These are phyloP conservation scores for Nemania sp. DNA, from an alignment of 2,329 filamentous ascomycete species.

Conservation along the genomic window DNA sequence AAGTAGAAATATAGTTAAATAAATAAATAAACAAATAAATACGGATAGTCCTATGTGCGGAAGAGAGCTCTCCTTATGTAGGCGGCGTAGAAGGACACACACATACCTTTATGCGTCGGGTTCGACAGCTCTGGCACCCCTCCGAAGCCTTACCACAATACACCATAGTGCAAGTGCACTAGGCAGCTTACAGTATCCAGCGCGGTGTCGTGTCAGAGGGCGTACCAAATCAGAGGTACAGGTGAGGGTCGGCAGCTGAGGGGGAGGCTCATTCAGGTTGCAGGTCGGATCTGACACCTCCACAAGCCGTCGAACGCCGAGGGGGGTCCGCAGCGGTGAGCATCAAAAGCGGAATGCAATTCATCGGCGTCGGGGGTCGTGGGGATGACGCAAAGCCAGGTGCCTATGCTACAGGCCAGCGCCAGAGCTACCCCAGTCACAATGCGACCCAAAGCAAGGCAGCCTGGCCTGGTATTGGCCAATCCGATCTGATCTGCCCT, in stretches of 20 bases:
- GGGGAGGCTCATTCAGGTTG: conserved; percentile 40
- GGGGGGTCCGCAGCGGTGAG: conserved; percentile 30
- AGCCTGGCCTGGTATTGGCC: neutral
- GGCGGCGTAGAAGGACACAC: conserved; percentile 20
- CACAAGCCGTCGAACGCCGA: conserved; percentile 44
- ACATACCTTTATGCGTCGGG: conserved; percentile 66
- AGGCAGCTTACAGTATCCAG: conserved; percentile 37
- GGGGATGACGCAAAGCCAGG: neutral
- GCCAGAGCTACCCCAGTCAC: neutral
- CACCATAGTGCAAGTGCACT: conserved; percentile 58
- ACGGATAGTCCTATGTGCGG: neutral
- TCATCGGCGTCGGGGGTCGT: conserved; percentile 46
- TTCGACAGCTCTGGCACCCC: conserved; percentile 66
- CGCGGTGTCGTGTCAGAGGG: conserved; percentile 37
- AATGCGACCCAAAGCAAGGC: neutral
- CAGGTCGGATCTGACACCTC: conserved; percentile 41
- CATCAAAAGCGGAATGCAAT: conserved; percentile 50
- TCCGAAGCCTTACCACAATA: conserved; percentile 69
- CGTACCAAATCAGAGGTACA: conserved; percentile 43
- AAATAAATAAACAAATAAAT: neutral
- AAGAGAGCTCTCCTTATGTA: conserved; percentile 14
- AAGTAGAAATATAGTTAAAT: neutral
- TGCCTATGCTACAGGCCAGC: neutral
- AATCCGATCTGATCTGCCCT: neutral
- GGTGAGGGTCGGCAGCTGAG: conserved; percentile 15